Evolutionary conservation across 2,329 filamentous ascomycete genomes (phyloP), one percentile per base, ranked within the genome.

Genomic region (Teratosphaeriaceae sp.): DNA sequence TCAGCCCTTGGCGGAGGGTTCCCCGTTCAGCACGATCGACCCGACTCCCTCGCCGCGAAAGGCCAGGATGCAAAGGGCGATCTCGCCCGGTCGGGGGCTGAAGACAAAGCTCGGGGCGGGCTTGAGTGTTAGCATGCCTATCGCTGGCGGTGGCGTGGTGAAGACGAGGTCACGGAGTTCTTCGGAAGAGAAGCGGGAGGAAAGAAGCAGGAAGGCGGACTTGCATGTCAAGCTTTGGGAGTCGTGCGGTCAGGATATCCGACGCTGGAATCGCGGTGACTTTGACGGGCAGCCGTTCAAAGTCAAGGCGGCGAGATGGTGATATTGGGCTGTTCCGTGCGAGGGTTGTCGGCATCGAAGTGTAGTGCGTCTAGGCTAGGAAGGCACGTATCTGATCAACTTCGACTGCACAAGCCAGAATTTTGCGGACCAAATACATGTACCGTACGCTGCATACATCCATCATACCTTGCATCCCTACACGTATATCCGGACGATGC

Each of bases 221-320:
- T 20, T 59, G 35, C 48, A 58, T 20, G 50, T 37, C 20, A 56
- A 47, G 47, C 46, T 64, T 4, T 64, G 61, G 61, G 44, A 51
- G 29, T 42, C 54, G 22, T 62, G 60, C 41, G 59, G 58, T 29
- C 37, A 45, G 12, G 57, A 64, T 51, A 49, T 64, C 8, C 44
- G 40, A 43, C 45, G 55, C 34, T 64, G 60, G 60, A 64, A 63
- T 45, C 47, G 54, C 8, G 60, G 61, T 2, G 61, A 64, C 29
- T 64, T 64, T 47, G 60, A 55, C 16, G 57, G 51, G 1, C 45
- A 49, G 33, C 43, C 47, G 12, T 57, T 61, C 35, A 42, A 36
- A 27, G 52, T 47, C 42, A 61, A 57, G 45, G 60, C 55, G 7
- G 49, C 43, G 16, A 52, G 60, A 38, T 63, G 60, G 60, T 63